Conservation (phyloP, 257 asterid species). For the Salvia hispanica region DNA sequence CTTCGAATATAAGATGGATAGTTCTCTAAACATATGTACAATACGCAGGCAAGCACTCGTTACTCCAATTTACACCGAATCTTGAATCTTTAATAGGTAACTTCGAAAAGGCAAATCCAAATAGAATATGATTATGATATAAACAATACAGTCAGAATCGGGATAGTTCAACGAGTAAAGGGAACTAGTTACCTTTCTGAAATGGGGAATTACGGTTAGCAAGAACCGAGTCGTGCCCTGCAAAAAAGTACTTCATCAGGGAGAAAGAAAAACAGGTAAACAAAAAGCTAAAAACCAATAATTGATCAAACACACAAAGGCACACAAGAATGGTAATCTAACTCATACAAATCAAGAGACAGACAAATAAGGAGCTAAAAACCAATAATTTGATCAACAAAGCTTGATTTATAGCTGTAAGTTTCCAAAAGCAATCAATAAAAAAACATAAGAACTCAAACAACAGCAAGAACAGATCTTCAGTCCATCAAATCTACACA, state of each 20-base stretch:
- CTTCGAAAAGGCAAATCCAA: no score
- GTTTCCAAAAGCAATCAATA: neutral
- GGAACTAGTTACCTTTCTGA: slow-evolving; percentile 67
- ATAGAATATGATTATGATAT: neutral
- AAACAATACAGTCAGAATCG: neutral
- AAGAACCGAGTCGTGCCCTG: slow-evolving; percentile 90
- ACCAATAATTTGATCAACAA: neutral
- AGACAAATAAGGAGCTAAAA: neutral
- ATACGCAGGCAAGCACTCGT: neutral
- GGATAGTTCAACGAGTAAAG: slow-evolving; percentile 7
- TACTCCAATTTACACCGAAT: no score
- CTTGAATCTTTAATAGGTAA: no score
- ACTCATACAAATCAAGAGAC: neutral
- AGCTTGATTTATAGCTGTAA: neutral
- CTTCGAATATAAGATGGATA: neutral
- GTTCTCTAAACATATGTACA: neutral
- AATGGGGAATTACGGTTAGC: slow-evolving; percentile 82
- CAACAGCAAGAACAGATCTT: neutral
- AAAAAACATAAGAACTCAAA: neutral
- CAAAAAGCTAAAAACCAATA: slow-evolving; percentile 9
- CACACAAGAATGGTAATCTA: neutral
- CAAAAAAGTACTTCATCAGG: neutral
- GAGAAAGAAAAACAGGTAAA: neutral
- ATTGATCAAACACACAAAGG: no score
- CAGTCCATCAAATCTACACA: neutral